phyloP scores from a whole-genome alignment of 805 yeast genomes.

The Candida gorgasii region DNA sequence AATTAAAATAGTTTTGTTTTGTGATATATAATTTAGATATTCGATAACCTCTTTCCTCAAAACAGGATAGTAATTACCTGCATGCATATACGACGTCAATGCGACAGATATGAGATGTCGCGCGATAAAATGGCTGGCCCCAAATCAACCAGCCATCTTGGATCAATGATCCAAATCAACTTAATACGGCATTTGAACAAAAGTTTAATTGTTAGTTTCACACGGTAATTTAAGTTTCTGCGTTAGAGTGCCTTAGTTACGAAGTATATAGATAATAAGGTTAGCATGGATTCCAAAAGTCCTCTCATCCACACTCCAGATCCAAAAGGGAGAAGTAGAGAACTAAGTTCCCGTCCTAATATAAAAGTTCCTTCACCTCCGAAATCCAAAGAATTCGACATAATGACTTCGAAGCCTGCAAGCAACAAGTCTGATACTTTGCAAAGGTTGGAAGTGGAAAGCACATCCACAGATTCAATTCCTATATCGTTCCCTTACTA shows the following conservation, averaged over 20 bases:
- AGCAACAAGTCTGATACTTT: slow-evolving; percentile 14
- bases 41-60: no score
- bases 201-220: not conserved
- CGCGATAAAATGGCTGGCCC: not conserved
- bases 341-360: not conserved
- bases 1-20: no score
- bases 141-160: slow-evolving; percentile 1
- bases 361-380: slow-evolving; percentile 4
- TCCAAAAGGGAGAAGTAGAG: not conserved
- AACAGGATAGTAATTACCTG: not conserved
- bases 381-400: slow-evolving; percentile 6
- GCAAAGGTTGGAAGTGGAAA: slow-evolving; percentile 23
- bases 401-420: not conserved
- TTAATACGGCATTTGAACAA: not conserved
- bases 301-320: not conserved
- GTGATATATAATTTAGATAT: not conserved
- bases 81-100: no score
- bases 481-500: slow-evolving; percentile 31
- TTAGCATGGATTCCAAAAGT: not conserved
- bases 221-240: not conserved
- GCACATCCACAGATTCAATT: slow-evolving; percentile 27
- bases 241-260: not conserved
- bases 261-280: not conserved
- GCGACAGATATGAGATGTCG: no score
- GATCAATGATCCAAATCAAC: not conserved